Conservation (phyloP, 768 basidiomycete genomes). For the Termitomyces sp. region DNA sequence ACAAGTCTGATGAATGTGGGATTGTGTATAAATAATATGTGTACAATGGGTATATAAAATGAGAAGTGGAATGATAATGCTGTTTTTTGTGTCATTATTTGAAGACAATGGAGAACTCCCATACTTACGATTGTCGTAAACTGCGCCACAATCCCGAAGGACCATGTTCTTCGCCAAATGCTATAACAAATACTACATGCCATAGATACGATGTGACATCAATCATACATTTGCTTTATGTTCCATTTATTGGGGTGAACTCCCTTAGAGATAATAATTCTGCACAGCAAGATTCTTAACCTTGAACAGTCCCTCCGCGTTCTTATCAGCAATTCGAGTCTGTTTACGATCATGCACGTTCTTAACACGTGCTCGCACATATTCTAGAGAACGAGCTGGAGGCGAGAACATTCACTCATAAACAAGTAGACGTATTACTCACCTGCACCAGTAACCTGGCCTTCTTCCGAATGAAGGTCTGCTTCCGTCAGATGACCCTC, state of each 20-base stretch:
- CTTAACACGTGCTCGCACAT: constrained; percentile 6
- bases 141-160: neutral
- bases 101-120: neutral
- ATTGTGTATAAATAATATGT: neutral
- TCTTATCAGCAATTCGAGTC: constrained; percentile 2
- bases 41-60: neutral
- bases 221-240: too few species aligned
- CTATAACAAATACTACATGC: neutral
- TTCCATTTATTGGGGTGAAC: too few species aligned
- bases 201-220: too few species aligned
- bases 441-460: neutral
- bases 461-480: neutral
- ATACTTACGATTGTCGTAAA: neutral
- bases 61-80: too few species aligned
- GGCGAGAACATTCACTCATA: neutral
- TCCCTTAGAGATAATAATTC: constrained; percentile 3
- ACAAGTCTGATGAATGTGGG: neutral
- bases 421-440: neutral
- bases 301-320: constrained; percentile 2
- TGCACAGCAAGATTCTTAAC: constrained; percentile 10
- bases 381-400: neutral
- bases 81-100: neutral
- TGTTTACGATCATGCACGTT: constrained; percentile 7
- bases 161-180: neutral
- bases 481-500: constrained; percentile 23